A percentile compares a stretch with the other conserved stretches of the same genome.
Conservation (phyloP, 2,329 filamentous ascomycete genomes). For the Eutypella sp. region DNA sequence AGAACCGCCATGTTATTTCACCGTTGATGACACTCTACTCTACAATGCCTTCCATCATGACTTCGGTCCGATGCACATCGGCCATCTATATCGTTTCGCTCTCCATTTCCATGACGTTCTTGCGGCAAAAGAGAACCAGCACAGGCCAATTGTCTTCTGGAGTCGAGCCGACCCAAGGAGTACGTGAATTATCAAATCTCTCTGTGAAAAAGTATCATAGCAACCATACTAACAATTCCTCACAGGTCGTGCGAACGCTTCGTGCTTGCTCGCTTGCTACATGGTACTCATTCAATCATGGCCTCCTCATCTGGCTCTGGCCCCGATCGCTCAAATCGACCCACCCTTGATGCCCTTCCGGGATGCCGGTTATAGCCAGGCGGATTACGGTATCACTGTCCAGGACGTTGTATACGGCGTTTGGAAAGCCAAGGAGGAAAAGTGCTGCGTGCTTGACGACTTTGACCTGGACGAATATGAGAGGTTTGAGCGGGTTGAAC, state of each 20-base stretch:
- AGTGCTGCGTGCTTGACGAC: conserved; percentile 83
- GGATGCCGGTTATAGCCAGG: conserved; percentile 96
- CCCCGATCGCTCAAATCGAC: conserved; percentile 93
- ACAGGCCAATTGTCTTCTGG: conserved; percentile 91
- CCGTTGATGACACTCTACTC: conserved; percentile 82
- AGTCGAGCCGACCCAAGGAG: conserved; percentile 87
- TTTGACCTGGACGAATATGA: conserved; percentile 98
- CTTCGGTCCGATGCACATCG: conserved; percentile 95
- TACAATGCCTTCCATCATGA: conserved; percentile 99
- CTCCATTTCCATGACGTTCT: conserved; percentile 94
- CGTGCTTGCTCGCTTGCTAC: conserved; percentile 92
- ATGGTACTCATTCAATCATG: conserved; percentile 98
- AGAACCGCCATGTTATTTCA: conserved; percentile 82
- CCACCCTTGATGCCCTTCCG: conserved; percentile 98
- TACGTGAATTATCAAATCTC: conserved; percentile 39
- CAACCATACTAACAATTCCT: conserved; percentile 25
- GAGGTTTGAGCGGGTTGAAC: conserved; percentile 89
- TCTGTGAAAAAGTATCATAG: background rate
- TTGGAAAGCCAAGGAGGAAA: conserved; percentile 97
- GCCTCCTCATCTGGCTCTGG: conserved; percentile 92
- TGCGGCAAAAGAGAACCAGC: conserved; percentile 84
- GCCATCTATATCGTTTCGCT: conserved; percentile 93
- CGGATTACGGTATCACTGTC: conserved; percentile 90
- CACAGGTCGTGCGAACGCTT: conserved; percentile 81
- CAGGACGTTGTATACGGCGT: conserved; percentile 98